phyloP scores from a whole-genome alignment of 169 alveolate species.

The Theileria parva region DNA sequence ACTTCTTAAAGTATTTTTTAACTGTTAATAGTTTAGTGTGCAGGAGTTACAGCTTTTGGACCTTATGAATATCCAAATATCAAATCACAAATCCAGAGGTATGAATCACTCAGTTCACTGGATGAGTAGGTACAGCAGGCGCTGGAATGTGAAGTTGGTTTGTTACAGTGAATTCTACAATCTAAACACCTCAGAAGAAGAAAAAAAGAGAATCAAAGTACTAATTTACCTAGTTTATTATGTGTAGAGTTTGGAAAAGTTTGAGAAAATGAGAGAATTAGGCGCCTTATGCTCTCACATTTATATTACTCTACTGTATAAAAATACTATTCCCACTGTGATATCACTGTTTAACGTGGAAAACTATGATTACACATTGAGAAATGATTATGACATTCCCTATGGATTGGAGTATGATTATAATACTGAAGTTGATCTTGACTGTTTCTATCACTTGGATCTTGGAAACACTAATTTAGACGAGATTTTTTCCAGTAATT shows the following conservation, averaged over 20 bases:
- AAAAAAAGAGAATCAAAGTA: slow-evolving; percentile 41
- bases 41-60: not conserved
- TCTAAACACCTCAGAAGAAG: slow-evolving; percentile 21
- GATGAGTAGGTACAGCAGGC: slow-evolving; percentile 26
- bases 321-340: slow-evolving; percentile 23
- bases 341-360: not conserved
- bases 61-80: not conserved
- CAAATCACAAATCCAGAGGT: slow-evolving; percentile 3
- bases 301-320: no score
- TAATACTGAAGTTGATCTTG: not conserved
- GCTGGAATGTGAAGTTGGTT: slow-evolving; percentile 33
- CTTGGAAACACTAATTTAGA: no score
- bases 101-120: not conserved
- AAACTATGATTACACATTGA: not conserved
- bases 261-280: slow-evolving; percentile 32
- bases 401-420: not conserved
- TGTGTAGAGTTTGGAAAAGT: slow-evolving; percentile 32
- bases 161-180: slow-evolving; percentile 43
- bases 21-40: not conserved
- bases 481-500: no score
- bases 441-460: no score
- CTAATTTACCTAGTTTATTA: no score
- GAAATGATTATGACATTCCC: not conserved
- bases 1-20: no score
- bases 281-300: slow-evolving; percentile 25